Evolutionary conservation across 1,284 basidiomycete genomes (phyloP), one percentile per base, ranked within the genome.

Genomic region (Moesziomyces antarcticus): DNA sequence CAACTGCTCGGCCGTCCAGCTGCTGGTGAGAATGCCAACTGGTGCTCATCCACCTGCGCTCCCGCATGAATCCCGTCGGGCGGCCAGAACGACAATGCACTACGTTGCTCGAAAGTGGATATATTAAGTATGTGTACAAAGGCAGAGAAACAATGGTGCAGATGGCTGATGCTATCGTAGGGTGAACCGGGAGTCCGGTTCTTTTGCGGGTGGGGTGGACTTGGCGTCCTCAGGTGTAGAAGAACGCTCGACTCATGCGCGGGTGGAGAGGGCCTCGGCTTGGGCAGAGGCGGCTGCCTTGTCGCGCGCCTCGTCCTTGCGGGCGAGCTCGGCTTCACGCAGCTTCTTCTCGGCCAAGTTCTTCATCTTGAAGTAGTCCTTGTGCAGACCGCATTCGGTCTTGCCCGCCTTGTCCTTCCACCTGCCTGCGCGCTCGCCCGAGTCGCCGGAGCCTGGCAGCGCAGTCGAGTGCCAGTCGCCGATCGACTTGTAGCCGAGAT

Each of bases 381-480:
- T 78, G 77, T 99, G 96, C 75, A 99, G 85, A 3, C 96, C 96
- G 84, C 96, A 99, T 85, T 98, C 96, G 2, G 93, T 93, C 88
- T 98, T 98, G 67, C 91, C 90, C 41, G 77, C 81, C 84, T 89
- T 91, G 22, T 92, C 93, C 43, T 91, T 91, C 96, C 96, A 99
- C 59, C 96, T 87, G 5, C 96, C 96, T 1, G 91, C 90, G 42
- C 96, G 89, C 86, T 99, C 96, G 77, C 94, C 91, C 16, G 60
- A 53, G 14, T 81, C 83, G 42, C 66, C 77, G 14, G 70, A 51
- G 0, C 90, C 90, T 18, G 85, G 82, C 30, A 90, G 89, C 0
- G 73, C 86, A 0, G 96, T 99, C 71, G 93, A 95, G 86, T 99
- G 97, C 92, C 94, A 96, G 85, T 99, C 96, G 10, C 96, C 96